Evolutionary conservation across 2,329 filamentous ascomycete species (phyloP).

Genomic region (Pleomassaria siparia): DNA sequence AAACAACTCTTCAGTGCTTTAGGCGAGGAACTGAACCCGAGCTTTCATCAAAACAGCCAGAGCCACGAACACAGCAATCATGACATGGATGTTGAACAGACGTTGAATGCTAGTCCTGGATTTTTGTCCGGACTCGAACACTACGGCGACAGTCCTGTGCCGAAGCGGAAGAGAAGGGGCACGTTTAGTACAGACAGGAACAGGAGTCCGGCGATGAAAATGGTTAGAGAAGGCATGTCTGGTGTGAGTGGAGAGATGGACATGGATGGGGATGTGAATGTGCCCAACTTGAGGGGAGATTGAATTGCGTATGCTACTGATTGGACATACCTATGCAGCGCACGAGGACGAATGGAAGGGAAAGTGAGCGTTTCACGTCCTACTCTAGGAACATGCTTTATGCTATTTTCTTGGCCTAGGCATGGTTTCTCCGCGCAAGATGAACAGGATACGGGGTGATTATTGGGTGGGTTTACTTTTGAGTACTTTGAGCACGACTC

Average conservation of each 20-base stretch:
- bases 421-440: too few species aligned
- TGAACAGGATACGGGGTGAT: too few species aligned
- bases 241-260: background rate
- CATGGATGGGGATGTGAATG: background rate
- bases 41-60: constrained; percentile 16
- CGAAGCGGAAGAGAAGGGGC: constrained; percentile 34
- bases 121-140: background rate
- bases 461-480: background rate
- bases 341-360: too few species aligned
- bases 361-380: too few species aligned
- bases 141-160: constrained; percentile 14
- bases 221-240: constrained; percentile 10
- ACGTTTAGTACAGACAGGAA: constrained; percentile 21
- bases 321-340: background rate
- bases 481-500: constrained; percentile 3
- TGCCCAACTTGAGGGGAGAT: background rate
- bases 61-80: background rate
- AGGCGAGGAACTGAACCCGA: constrained; percentile 29
- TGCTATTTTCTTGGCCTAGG: too few species aligned
- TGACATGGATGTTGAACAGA: constrained; percentile 14
- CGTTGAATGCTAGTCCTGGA: constrained; percentile 4
- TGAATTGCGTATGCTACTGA: background rate
- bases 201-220: constrained; percentile 27
- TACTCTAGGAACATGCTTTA: too few species aligned
- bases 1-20: constrained; percentile 32